These are phyloP conservation scores for Fusarium circinatum DNA, from an alignment of 2,329 filamentous ascomycete genomes.

Conservation along the genomic window DNA sequence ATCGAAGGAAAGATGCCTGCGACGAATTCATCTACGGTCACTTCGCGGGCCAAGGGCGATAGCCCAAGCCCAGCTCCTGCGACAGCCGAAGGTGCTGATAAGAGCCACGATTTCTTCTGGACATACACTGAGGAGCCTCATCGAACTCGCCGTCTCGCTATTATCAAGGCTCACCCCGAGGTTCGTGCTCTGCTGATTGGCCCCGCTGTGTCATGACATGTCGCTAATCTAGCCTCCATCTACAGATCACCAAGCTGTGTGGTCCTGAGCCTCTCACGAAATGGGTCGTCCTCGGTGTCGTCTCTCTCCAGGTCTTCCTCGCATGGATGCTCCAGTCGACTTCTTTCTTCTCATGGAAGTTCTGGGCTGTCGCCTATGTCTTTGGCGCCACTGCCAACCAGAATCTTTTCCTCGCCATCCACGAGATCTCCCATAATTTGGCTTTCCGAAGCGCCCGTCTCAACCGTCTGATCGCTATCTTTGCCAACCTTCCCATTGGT, in stretches of 20 bases:
- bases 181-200: slow-evolving; percentile 56
- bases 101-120: slow-evolving; percentile 83
- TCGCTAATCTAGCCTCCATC: slow-evolving; percentile 14
- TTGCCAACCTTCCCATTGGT: slow-evolving; percentile 95
- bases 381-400: slow-evolving; percentile 96
- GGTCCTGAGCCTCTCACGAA: slow-evolving; percentile 96
- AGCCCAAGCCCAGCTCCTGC: slow-evolving; percentile 29
- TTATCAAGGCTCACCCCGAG: slow-evolving; percentile 98
- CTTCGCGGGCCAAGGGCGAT: slow-evolving; percentile 46
- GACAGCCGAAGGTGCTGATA: slow-evolving; percentile 19
- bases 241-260: slow-evolving; percentile 92
- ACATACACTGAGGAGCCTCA: slow-evolving; percentile 99
- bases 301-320: slow-evolving; percentile 80
- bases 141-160: slow-evolving; percentile 86
- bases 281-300: slow-evolving; percentile 87
- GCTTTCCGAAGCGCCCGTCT: slow-evolving; percentile 84
- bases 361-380: slow-evolving; percentile 88
- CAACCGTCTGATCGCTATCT: slow-evolving; percentile 88
- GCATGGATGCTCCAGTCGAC: slow-evolving; percentile 82
- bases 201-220: neutral
- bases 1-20: slow-evolving; percentile 33
- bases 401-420: slow-evolving; percentile 97
- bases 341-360: slow-evolving; percentile 82
- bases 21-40: slow-evolving; percentile 49
- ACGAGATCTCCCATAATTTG: slow-evolving; percentile 98